Evolutionary conservation across 1,284 basidiomycete genomes (phyloP), one percentile per base, ranked within the genome.

Genomic region (Bondarzewia mesenterica): DNA sequence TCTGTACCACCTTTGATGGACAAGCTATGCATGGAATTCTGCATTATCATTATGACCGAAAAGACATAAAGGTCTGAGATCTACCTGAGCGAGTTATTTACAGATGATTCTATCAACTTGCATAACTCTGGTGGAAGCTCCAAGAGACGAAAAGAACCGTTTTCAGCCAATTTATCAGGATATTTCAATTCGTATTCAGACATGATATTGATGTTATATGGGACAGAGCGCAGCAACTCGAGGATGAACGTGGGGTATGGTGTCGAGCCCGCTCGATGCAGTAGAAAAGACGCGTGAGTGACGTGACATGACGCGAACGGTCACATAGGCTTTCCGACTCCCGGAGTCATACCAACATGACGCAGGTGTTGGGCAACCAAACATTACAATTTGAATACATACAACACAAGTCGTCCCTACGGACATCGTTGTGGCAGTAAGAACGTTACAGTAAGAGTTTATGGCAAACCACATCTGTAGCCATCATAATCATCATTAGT

Each of bases 1-100:
- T 75, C 75, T 1, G 78, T 65, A 38, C 80, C 70, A 1, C 93
- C 93, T 62, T 92, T 93, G 66, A 97, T 85, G 7, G 74, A 74
- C 37, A 92, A 62, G 37, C 88, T 89, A 49, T n/a, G 38, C 35
- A 25, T 26, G 47, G 50, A 7, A 38, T 44, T 54, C 37, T 57
- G 49, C n/a, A 39, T 54, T n/a, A 10, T 43, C 14, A 16, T 15
- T 15, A 7, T 27, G 5, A 12, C 2, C 16, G n/a, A 3, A 22
- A 23, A 4, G 42, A 23, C 20, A 23, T 22, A 18, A 14, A 12
- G 42, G 29, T 10, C 21, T 25, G 21, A 12, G 42, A 18, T 7
- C 12, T 40, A 51, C n/a, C 51, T 37, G 42, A 50, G 39, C 48
- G 16, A 15, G 7, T 29, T 42, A 5, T 59, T 57, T 1, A 44